Evolutionary conservation across 2,329 filamentous ascomycete genomes (phyloP), one percentile per base, ranked within the genome.

Genomic region (Ceratocystis cubensis): DNA sequence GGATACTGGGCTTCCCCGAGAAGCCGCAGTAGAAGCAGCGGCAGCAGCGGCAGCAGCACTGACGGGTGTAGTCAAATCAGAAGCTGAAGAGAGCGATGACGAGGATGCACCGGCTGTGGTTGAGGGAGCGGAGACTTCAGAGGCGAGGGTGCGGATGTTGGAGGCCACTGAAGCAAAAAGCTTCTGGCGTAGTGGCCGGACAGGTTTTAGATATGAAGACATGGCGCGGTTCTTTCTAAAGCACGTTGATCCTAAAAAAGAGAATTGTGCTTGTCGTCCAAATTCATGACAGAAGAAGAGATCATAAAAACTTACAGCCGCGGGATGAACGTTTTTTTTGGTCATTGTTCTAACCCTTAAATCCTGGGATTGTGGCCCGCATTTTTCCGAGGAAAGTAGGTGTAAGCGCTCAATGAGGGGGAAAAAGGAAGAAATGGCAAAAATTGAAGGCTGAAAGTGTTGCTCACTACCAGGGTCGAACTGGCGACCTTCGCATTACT

Each of bases 121-220:
- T 71, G 70, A 70, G 70, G 70, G 73, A 66, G 65, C 72, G 71
- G 68, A 75, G 71, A 78, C 78, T 69, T 80, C 74, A 68, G 80
- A 82, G 73, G 80, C 80, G 71, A 80, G 79, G 57, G 74, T 71
- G 69, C 79, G 76, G 68, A 73, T 65, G 62, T 71, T 66, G 8
- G 71, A 71, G 53, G 75, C 69, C 37, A 75, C 70, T 65, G 73
- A 70, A 68, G 72, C 71, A 41, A 81, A 71, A 41, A 75, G 77
- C 68, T 75, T 75, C 66, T 78, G 75, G 20, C 80, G 72, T 64
- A 79, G 79, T 64, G 73, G 73, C 48, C 76, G 77, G 37, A 76
- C 75, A 69, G 77, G 75, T 67, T 75, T 76, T 44, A 81, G 73
- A 2, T 75, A 74, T 28, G 78, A 73, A 50, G 75, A 75, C 63